Base-by-base conservation (phyloP, 179 eudicot genomes). In the Camellia oleifera region DNA sequence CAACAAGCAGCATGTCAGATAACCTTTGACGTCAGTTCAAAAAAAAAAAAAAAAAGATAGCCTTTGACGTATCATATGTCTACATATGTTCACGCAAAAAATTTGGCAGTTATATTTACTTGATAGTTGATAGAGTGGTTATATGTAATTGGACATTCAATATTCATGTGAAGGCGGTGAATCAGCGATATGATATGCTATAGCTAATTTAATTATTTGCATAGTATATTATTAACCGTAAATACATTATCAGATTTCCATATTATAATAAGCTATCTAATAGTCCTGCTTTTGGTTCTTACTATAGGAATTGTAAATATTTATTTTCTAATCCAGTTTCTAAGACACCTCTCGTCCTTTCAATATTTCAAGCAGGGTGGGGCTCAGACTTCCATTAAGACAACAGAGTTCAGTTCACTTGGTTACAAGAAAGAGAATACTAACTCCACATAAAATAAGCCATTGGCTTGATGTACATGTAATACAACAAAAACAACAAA, bases 361-460 rank as follows among this genome's bases (percentile, higher is more conserved):
- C 50, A 48, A 64, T 73, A 79, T 53, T 78, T 87, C 63, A 74
- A 85, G 77, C 86, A 95, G 99, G 91, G 94, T 82, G 93, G 91
- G 81, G 88, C 90, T 18, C 99, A 95, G 85, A 89, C 92, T 82
- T 94, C 96, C 74, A 77, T 94, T 60, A 94, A 89, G 87, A 85
- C 82, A 17, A 76, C 77, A 61, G 87, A 85, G 32, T 79, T 63
- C 70, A 74, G 77, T 79, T 63, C 50, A 52, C 73, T 84, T 83
- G 23, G 23, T 20, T 20, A 20, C 23, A 20, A 20, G 23, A 20
- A 20, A 20, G 23, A 20, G 23, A 20, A 20, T 20, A 20, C 23
- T 20, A 20, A 20, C 23, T 20, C 23, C 23, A 20, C 23, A 20
- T 20, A 20, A 20, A 20, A 20, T 20, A 20, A 20, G 23, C 23